phyloP scores from a whole-genome alignment of 2,329 filamentous ascomycete species.

The Aspergillus oerlinghausenensis region DNA sequence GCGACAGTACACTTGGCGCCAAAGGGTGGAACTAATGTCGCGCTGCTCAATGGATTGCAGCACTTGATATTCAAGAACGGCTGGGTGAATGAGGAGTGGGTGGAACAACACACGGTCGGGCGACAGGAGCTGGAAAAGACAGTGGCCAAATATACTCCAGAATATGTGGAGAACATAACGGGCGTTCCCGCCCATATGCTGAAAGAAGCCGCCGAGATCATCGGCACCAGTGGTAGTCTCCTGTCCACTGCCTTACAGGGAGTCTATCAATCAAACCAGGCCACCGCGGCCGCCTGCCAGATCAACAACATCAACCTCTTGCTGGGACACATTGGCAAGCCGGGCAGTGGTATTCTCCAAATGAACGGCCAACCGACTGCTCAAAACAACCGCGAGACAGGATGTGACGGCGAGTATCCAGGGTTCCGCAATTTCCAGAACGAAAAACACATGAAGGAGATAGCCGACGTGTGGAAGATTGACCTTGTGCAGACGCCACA shows the following conservation, averaged over 20 bases:
- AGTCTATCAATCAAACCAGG: slow-evolving; percentile 40
- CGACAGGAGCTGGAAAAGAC: slow-evolving; percentile 22
- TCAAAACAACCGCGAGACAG: slow-evolving; percentile 38
- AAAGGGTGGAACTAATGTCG: slow-evolving; percentile 34
- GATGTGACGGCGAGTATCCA: slow-evolving; percentile 38
- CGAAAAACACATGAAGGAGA: slow-evolving; percentile 32
- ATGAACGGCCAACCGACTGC: slow-evolving; percentile 41
- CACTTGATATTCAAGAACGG: slow-evolving; percentile 34
- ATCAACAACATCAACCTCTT: slow-evolving; percentile 42
- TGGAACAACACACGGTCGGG: slow-evolving; percentile 26
- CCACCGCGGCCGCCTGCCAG: slow-evolving; percentile 37
- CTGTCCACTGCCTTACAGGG: slow-evolving; percentile 38
- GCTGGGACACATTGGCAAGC: slow-evolving; percentile 31
- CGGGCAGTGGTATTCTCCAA: slow-evolving; percentile 34
- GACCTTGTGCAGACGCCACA: slow-evolving; percentile 31
- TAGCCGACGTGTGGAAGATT: slow-evolving; percentile 37
- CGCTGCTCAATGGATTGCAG: slow-evolving; percentile 36
- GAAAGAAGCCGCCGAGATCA: slow-evolving; percentile 28
- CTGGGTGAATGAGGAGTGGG: slow-evolving; percentile 31
- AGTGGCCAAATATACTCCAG: slow-evolving; percentile 29
- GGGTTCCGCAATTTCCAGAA: slow-evolving; percentile 36
- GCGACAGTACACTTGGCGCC: slow-evolving; percentile 35
- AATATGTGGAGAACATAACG: slow-evolving; percentile 32
- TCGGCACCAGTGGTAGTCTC: slow-evolving; percentile 28
- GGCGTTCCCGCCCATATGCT: slow-evolving; percentile 28